Base-by-base conservation (phyloP, 1,284 basidiomycete genomes). In the Cryptococcus amylolentus region DNA sequence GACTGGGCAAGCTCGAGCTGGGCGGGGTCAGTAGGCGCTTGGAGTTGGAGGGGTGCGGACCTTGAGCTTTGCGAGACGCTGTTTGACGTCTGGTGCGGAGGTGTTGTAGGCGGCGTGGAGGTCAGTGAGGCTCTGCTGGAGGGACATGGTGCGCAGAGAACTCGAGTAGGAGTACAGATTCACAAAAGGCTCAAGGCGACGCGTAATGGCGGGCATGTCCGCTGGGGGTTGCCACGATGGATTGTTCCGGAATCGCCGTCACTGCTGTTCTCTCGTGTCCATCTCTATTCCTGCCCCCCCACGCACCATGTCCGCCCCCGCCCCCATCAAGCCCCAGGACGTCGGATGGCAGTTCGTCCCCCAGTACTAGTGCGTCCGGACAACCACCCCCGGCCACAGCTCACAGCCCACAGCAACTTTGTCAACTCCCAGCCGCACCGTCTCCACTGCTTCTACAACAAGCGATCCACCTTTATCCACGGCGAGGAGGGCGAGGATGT, bases 401-500 rank as follows among this genome's bases (percentile, higher is more conserved):
- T 18, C 31, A 52, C 27, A 3, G 44, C 35, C 18, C 14, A 20
- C 70, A 81, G 81, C 81, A 94, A 90, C 71, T 94, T 91, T 82
- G 89, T 97, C 78, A 96, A 98, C 85, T 94, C 97, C 81, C 87
- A 95, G 64, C 95, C 95, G 63, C 83, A 88, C 79, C 89, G 92
- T 76, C 85, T 98, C 66, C 95, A 98, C 81, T 95, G 93, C 81
- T 98, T 98, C 82, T 99, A 98, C 83, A 97, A 88, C 75, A 98
- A 98, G 84, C 85, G 86, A 69, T 97, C 93, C 52, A 97, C 95
- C 66, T 95, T 94, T 81, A 89, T 89, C 75, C 93, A 96, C 78
- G 91, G 91, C 55, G 89, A 88, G 57, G 93, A 96, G 81, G 96
- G 94, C 56, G 93, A 96, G 79, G 95, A 98, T 54, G 86, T 86